A percentile compares a stretch with the other conserved stretches of the same genome.
These are phyloP conservation scores for Pythium sp. DNA, from an alignment of 352 stramenopile species.

Conservation along the genomic window DNA sequence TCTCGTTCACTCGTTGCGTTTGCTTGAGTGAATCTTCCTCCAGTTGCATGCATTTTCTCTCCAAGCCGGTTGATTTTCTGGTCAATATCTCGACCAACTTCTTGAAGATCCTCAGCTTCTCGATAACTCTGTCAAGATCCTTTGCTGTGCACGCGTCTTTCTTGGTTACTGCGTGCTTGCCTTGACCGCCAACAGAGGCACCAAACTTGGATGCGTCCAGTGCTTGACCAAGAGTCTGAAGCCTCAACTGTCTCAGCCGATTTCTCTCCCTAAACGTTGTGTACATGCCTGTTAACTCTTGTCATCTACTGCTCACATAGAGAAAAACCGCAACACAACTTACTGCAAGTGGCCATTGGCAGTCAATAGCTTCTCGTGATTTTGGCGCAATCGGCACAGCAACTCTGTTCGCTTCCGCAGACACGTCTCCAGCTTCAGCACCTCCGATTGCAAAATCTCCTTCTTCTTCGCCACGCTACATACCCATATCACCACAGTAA, in stretches of 20 bases:
- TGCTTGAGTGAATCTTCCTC: slow-evolving; percentile 14
- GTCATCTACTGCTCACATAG: neutral
- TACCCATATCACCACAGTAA: neutral
- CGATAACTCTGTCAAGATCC: slow-evolving; percentile 7
- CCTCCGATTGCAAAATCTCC: slow-evolving; percentile 13
- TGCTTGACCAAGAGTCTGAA: slow-evolving; percentile 2
- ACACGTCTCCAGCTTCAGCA: slow-evolving; percentile 13
- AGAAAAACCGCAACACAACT: neutral
- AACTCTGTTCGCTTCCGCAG: slow-evolving; percentile 12
- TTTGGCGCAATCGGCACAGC: slow-evolving; percentile 6
- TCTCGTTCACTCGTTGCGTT: neutral
- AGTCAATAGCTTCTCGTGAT: slow-evolving; percentile 10
- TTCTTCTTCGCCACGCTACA: slow-evolving; percentile 15
- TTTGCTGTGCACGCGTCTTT: neutral
- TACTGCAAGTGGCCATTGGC: slow-evolving; percentile 15
- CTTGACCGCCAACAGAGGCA: neutral
- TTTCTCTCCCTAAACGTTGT: slow-evolving; percentile 8
- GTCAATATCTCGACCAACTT: slow-evolving; percentile 15
- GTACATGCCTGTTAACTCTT: neutral
- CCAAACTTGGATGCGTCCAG: neutral
- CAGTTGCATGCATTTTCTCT: slow-evolving; percentile 13
- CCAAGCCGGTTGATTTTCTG: slow-evolving; percentile 3
- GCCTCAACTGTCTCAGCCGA: slow-evolving; percentile 6
- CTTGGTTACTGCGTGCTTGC: neutral
- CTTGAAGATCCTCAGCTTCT: slow-evolving; percentile 13